Evolutionary conservation across 23 red algal genomes (phyloP), one percentile per base, ranked within the genome.

Genomic region (Gracilaria gracilis): DNA sequence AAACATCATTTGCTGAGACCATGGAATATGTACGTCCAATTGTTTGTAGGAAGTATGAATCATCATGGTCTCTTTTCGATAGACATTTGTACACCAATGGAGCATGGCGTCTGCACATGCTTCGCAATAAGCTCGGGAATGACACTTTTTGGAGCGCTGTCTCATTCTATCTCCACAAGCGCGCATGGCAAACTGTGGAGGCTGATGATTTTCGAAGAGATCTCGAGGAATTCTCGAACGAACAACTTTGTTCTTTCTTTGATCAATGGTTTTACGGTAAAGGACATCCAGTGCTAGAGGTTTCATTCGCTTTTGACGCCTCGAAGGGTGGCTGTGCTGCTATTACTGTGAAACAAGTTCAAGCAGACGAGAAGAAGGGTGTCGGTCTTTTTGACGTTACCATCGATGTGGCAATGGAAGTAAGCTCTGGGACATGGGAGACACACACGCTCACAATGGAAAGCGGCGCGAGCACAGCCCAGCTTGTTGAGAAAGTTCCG

Each of bases 81-180:
- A 74, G 83, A 57, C 92, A 95, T 73, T 53, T 95, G 69, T 95
- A 95, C 58, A 81, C 84, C 13, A 88, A 88, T 82, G 92, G 92
- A 31, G 82, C 92, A 36, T 95, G 82, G 92, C 71, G 92, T 17
- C 82, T 95, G 40, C 92, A 95, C 57, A 95, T 95, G 92, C 65
- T 95, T 83, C 65, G 82, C 34, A 83, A 35, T 16, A 85, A 88
- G 62, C 72, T 95, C 19, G 92, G 92, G 20, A 48, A 95, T 44
- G 92, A 81, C 27, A 69, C 32, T 14, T 95, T 95, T 31, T 95
- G 92, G 92, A 72, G 72, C 42, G 82, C 57, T 34, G 82, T 95
- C 3, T 83, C 83, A 28, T 27, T 33, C 16, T 95, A 95, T 59
- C 84, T 95, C 57, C 75, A 79, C 39, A 88, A 85, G 20, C 50